Conservation (phyloP, 352 stramenopile genomes). For the Globisporangium solare region DNA sequence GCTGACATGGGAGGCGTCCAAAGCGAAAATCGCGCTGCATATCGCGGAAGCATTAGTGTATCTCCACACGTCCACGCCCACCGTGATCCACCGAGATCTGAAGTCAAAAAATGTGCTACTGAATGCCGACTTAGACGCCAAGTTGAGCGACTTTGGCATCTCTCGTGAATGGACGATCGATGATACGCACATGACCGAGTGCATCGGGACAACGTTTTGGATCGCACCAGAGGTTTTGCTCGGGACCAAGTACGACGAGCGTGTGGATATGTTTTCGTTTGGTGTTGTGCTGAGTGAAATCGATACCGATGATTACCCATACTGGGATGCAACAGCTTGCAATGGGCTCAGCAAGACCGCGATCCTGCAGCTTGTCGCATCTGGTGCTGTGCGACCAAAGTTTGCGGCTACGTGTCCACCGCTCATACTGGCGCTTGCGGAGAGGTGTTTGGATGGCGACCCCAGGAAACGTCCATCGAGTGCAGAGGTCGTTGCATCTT, state of each 20-base stretch:
- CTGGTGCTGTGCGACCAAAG: neutral
- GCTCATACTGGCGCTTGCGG: too few relatives aligned
- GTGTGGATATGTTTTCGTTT: constrained; percentile 64
- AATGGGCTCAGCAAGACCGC: neutral
- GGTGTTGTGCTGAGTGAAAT: constrained; percentile 43
- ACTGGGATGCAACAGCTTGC: neutral
- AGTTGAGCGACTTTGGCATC: constrained; percentile 15
- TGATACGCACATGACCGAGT: constrained; percentile 12
- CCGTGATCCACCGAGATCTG: constrained; percentile 12
- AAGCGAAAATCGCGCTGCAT: constrained; percentile 5
- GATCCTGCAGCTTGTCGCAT: neutral
- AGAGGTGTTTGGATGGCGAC: too few relatives aligned
- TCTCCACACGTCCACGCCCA: constrained; percentile 5
- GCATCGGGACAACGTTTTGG: constrained; percentile 11
- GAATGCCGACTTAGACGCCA: constrained; percentile 5
- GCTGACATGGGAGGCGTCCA: constrained; percentile 1
- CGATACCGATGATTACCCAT: constrained; percentile 4
- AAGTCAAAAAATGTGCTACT: constrained; percentile 17
- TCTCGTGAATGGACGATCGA: constrained; percentile 5
- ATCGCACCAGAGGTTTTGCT: constrained; percentile 20
- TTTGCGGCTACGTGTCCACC: neutral
- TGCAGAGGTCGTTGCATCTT: too few relatives aligned
- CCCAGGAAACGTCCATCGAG: too few relatives aligned
- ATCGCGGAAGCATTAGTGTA: constrained; percentile 8
- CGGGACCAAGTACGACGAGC: constrained; percentile 31